phyloP scores from a whole-genome alignment of 495 filamentous ascomycete genomes.

The Aspergillus nidulans region DNA sequence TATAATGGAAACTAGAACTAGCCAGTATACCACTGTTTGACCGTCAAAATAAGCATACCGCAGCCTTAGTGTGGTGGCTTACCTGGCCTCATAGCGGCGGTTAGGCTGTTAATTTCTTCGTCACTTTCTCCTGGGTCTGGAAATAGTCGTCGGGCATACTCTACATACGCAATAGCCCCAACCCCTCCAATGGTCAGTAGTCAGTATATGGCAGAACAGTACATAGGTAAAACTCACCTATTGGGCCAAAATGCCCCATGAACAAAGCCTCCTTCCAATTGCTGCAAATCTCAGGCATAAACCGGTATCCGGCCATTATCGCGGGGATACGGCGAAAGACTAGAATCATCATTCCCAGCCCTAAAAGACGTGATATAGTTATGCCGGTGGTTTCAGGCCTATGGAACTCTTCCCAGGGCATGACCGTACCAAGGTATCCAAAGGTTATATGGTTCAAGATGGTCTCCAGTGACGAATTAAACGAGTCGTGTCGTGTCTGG shows the following conservation, averaged over 20 bases:
- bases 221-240: slow-evolving; percentile 22
- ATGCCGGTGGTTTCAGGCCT: slow-evolving; percentile 27
- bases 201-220: slow-evolving; percentile 1
- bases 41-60: neutral
- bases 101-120: slow-evolving; percentile 47
- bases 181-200: slow-evolving; percentile 21
- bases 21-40: slow-evolving; percentile 49
- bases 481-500: slow-evolving; percentile 35
- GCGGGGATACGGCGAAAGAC: slow-evolving; percentile 37
- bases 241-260: slow-evolving; percentile 39
- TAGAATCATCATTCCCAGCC: slow-evolving; percentile 29
- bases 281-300: slow-evolving; percentile 33
- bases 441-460: slow-evolving; percentile 40
- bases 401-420: slow-evolving; percentile 36
- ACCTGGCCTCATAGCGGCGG: slow-evolving; percentile 45
- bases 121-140: slow-evolving; percentile 47
- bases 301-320: slow-evolving; percentile 33
- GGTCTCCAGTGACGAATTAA: slow-evolving; percentile 32
- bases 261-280: slow-evolving; percentile 39
- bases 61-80: neutral
- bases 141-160: slow-evolving; percentile 53
- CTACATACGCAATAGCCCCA: slow-evolving; percentile 37
- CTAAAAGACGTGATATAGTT: slow-evolving; percentile 27
- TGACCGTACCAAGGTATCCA: slow-evolving; percentile 40
- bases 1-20: slow-evolving; percentile 55